Percentiles rank a stretch among this genome's conserved stretches.
phyloP scores from a whole-genome alignment of 2,329 filamentous ascomycete genomes.

The Paraconiothyrium brasiliense region DNA sequence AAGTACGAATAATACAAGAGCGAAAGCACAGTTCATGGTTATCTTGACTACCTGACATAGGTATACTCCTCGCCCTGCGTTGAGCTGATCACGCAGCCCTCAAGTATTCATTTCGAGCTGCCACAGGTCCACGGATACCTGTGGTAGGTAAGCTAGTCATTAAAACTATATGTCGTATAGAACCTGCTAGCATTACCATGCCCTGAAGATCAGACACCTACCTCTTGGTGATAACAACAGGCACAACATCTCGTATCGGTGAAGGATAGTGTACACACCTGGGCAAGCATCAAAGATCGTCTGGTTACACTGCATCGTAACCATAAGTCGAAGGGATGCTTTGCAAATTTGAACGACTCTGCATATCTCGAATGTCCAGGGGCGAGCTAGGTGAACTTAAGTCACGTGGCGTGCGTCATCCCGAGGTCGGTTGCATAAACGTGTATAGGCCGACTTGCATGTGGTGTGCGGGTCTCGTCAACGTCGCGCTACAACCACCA shows the following conservation, averaged over 20 bases:
- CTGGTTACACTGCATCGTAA: no score
- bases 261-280: background rate
- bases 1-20: background rate
- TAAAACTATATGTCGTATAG: no score
- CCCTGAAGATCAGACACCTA: no score
- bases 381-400: background rate
- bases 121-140: no score
- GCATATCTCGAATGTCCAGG: background rate
- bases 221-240: no score
- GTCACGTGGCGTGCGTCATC: constrained; percentile 9
- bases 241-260: background rate
- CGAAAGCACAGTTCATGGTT: background rate
- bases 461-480: background rate
- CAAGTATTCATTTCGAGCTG: no score
- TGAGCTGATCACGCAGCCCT: no score
- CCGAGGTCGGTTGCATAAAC: background rate
- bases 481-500: background rate
- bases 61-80: no score
- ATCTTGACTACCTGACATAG: no score
- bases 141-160: no score
- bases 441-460: background rate
- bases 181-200: no score
- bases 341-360: background rate
- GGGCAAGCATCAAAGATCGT: no score
- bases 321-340: background rate